Conservation (phyloP, 2,329 filamentous ascomycete genomes). For the Botrytis pseudocinerea region DNA sequence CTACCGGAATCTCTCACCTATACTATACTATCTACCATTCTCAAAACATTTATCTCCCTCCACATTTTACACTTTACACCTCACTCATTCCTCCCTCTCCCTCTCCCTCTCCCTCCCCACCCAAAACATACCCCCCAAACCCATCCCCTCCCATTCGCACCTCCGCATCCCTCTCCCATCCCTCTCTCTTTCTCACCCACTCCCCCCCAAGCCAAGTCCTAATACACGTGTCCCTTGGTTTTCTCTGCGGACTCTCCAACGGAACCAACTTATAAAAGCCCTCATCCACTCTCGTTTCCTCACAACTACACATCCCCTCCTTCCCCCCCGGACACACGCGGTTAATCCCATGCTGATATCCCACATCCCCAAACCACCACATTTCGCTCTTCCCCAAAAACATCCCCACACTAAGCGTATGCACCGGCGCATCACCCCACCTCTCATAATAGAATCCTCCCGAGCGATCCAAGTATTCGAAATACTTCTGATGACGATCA, state of each 20-base stretch:
- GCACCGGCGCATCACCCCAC: constrained; percentile 95
- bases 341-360: constrained; percentile 77
- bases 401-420: constrained; percentile 85
- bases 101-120: background rate
- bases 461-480: constrained; percentile 79
- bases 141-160: constrained; percentile 47
- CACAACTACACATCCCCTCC: constrained; percentile 44
- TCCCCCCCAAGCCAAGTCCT: constrained; percentile 47
- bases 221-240: constrained; percentile 50
- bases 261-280: constrained; percentile 51
- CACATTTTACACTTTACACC: too few relatives aligned
- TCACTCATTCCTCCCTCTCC: too few relatives aligned
- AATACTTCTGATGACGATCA: constrained; percentile 73
- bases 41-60: background rate
- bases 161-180: constrained; percentile 46
- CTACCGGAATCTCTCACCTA: background rate
- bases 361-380: constrained; percentile 98
- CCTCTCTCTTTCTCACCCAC: constrained; percentile 47
- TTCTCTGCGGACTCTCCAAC: constrained; percentile 49
- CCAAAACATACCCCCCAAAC: constrained; percentile 45
- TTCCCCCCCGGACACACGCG: constrained; percentile 42
- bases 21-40: background rate
- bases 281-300: constrained; percentile 48
- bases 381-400: constrained; percentile 87
- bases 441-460: constrained; percentile 98